phyloP scores from a whole-genome alignment of 2,329 filamentous ascomycete genomes.

The Gaeumannomyces sp. region DNA sequence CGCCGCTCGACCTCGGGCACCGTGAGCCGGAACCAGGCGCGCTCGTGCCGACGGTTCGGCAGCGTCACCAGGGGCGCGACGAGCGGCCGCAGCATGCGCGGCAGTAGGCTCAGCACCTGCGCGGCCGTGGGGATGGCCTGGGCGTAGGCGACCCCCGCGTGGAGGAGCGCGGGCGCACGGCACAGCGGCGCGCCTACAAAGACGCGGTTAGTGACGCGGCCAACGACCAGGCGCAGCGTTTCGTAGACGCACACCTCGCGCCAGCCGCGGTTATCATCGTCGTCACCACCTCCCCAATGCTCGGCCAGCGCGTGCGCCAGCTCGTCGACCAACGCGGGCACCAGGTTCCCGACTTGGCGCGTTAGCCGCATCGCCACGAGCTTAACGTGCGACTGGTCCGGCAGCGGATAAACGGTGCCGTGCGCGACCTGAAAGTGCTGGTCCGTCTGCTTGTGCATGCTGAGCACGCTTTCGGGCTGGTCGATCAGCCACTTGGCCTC shows the following conservation, averaged over 20 bases:
- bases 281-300: constrained; percentile 19
- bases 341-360: constrained; percentile 24
- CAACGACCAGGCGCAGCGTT: constrained; percentile 21
- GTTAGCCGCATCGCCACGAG: constrained; percentile 24
- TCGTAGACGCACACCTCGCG: constrained; percentile 20
- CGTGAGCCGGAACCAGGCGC: constrained; percentile 19
- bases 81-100: constrained; percentile 19
- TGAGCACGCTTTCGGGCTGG: constrained; percentile 23
- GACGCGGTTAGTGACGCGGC: constrained; percentile 24
- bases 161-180: constrained; percentile 21
- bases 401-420: constrained; percentile 20
- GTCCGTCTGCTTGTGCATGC: constrained; percentile 17
- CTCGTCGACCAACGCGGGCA: constrained; percentile 25
- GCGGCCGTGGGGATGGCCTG: constrained; percentile 19
- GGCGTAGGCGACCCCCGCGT: constrained; percentile 20
- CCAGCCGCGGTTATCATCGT: constrained; percentile 8
- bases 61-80: constrained; percentile 20
- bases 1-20: constrained; percentile 21
- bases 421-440: constrained; percentile 22
- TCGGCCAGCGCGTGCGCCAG: constrained; percentile 18
- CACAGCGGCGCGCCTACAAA: constrained; percentile 25
- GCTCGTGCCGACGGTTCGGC: constrained; percentile 20
- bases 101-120: constrained; percentile 17
- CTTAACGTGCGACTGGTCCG: constrained; percentile 20
- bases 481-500: constrained; percentile 26